Percentiles rank a stretch among this genome's conserved stretches.
phyloP scores from a whole-genome alignment of 176 grass and related monocot species.

The Oryza coarctata region DNA sequence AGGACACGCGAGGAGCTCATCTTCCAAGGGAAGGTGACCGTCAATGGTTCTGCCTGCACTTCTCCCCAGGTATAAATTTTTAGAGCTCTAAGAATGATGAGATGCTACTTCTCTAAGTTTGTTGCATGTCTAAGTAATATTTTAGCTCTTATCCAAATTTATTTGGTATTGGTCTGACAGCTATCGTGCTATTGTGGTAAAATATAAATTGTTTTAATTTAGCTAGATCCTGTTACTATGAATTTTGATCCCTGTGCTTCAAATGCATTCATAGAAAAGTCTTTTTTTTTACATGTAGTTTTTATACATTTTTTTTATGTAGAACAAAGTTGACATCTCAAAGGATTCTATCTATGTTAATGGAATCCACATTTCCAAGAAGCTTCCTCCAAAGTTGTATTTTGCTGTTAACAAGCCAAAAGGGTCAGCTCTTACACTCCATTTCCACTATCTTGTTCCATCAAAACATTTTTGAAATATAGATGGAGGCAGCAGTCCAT shows the following conservation, averaged over 20 bases:
- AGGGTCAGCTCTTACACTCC: conserved; percentile 54
- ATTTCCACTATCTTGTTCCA: neutral
- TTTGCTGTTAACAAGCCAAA: conserved; percentile 98
- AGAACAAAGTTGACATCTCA: conserved; percentile 74
- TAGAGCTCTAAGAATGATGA: neutral
- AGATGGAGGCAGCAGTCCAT: conserved; percentile 3
- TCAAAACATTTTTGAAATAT: neutral
- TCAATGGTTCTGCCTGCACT: conserved; percentile 87
- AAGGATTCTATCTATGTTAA: conserved; percentile 98
- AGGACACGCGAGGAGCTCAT: conserved; percentile 86
- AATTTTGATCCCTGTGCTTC: neutral
- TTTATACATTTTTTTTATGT: conserved; percentile 32
- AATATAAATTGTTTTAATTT: neutral
- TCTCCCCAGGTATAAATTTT: conserved; percentile 67
- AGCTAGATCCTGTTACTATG: neutral
- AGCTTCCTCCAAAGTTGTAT: conserved; percentile 76
- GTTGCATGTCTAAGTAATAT: neutral
- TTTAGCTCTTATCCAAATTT: conserved; percentile 9
- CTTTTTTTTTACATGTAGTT: neutral
- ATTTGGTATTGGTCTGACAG: neutral
- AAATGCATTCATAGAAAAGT: neutral
- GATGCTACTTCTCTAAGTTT: neutral
- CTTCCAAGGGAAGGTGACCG: conserved; percentile 96
- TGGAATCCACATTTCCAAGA: conserved; percentile 83
- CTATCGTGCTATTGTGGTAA: neutral